Evolutionary conservation across 306 rosid genomes (phyloP).

Genomic region (Inga oerstediana): DNA sequence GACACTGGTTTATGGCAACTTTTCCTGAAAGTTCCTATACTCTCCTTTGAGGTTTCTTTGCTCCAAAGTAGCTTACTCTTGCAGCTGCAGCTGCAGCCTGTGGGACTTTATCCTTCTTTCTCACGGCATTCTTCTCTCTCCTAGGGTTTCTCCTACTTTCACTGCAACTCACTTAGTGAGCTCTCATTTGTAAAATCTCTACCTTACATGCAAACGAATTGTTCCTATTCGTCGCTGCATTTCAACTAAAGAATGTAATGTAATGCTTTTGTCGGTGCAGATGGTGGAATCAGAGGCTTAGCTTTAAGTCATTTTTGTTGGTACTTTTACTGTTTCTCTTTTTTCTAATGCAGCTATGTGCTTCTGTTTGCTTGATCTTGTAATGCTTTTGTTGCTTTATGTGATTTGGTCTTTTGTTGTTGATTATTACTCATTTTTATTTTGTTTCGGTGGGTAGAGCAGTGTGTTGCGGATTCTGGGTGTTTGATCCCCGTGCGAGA

Average conservation of each 20-base stretch:
- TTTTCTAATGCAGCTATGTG: background rate
- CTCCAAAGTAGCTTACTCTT: constrained; percentile 55
- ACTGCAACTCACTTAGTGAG: background rate
- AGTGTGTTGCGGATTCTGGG: constrained; percentile 23
- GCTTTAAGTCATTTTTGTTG: constrained; percentile 17
- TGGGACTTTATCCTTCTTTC: constrained; percentile 7
- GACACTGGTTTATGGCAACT: background rate
- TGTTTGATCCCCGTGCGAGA: constrained; percentile 29
- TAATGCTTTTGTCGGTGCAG: background rate
- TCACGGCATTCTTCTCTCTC: constrained; percentile 24
- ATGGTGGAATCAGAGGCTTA: constrained; percentile 25
- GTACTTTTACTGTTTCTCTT: constrained; percentile 12
- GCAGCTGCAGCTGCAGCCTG: constrained; percentile 32
- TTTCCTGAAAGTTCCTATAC: background rate
- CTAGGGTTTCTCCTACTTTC: constrained; percentile 53
- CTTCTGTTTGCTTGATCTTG: background rate
- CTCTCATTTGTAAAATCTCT: constrained; percentile 26
- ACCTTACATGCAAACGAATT: background rate
- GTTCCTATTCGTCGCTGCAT: background rate
- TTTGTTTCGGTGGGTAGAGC: background rate
- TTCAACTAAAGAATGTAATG: background rate
- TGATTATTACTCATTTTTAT: background rate
- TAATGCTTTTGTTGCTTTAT: background rate
- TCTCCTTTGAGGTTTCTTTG: constrained; percentile 14
- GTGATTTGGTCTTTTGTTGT: background rate